These are phyloP conservation scores for Backusella tuberculispora DNA, from an alignment of 192 early-diverging fungal species.

Conservation along the genomic window DNA sequence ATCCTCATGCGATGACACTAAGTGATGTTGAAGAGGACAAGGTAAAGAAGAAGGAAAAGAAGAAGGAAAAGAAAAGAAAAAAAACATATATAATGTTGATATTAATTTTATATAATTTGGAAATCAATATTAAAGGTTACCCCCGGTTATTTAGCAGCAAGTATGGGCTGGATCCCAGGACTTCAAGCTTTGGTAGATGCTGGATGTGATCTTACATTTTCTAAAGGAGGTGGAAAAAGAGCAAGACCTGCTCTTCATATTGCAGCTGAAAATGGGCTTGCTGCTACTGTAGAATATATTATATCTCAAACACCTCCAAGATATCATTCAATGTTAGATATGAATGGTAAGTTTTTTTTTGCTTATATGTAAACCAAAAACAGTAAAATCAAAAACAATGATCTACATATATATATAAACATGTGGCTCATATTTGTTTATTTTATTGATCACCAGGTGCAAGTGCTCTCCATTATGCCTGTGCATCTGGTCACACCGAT, in stretches of 20 bases:
- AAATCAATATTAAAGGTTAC: slow-evolving; percentile 20
- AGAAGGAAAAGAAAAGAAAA: not conserved
- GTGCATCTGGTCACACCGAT: slow-evolving; percentile 34
- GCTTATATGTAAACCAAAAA: not conserved
- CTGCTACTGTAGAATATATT: slow-evolving; percentile 24
- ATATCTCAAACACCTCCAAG: slow-evolving; percentile 19
- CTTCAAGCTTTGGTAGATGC: slow-evolving; percentile 37
- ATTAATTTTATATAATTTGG: not conserved
- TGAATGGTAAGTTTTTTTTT: slow-evolving; percentile 20
- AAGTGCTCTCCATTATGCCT: slow-evolving; percentile 40
- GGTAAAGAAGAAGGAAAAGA: not conserved
- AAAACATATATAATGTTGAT: not conserved
- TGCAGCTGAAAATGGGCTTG: slow-evolving; percentile 34
- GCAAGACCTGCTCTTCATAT: slow-evolving; percentile 37
- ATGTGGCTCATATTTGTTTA: not conserved
- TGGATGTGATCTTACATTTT: slow-evolving; percentile 29
- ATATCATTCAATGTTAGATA: slow-evolving; percentile 20
- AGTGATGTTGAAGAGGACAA: slow-evolving; percentile 40
- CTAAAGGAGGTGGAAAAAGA: slow-evolving; percentile 28
- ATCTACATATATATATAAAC: not conserved
- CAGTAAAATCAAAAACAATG: not conserved
- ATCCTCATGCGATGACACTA: slow-evolving; percentile 40
- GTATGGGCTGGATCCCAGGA: slow-evolving; percentile 39
- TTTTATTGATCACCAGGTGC: slow-evolving; percentile 28
- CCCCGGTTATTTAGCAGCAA: slow-evolving; percentile 42